These are phyloP conservation scores for Venturia asperata DNA, from an alignment of 2,329 filamentous ascomycete species.

Conservation along the genomic window DNA sequence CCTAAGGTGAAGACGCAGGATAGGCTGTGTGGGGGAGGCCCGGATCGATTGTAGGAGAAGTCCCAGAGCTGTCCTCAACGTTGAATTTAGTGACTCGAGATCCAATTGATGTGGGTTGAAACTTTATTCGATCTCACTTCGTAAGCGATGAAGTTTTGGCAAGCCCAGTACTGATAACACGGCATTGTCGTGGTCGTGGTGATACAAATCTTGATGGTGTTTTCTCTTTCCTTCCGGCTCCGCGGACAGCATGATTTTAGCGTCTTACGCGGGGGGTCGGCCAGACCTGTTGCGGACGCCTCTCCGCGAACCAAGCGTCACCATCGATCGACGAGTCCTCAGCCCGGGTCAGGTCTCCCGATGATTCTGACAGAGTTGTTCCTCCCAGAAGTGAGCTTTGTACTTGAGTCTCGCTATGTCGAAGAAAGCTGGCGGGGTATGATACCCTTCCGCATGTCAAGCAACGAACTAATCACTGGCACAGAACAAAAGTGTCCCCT, in stretches of 20 bases:
- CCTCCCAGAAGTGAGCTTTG: background rate
- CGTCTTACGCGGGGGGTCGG: background rate
- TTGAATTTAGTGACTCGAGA: background rate
- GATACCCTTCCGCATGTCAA: background rate
- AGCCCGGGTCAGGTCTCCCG: background rate
- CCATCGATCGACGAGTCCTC: background rate
- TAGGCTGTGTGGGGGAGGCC: background rate
- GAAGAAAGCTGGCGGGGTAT: slow-evolving; percentile 5
- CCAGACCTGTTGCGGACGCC: background rate
- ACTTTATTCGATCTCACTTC: background rate
- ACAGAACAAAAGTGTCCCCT: slow-evolving; percentile 19
- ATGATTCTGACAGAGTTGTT: too few species aligned
- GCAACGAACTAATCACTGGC: background rate
- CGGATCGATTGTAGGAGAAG: background rate
- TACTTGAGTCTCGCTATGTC: background rate
- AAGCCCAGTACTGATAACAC: background rate
- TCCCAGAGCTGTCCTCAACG: background rate
- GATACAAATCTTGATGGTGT: too few species aligned
- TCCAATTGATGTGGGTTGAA: background rate
- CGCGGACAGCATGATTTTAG: background rate
- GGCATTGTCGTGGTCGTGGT: background rate
- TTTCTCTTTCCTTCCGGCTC: background rate
- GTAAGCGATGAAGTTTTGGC: background rate
- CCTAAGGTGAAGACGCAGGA: background rate
- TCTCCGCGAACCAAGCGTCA: background rate